A percentile compares a stretch with the other conserved stretches of the same genome.
Evolutionary conservation across 176 grass and related monocot species (phyloP).

Genomic region (Thinopyrum elongatum): DNA sequence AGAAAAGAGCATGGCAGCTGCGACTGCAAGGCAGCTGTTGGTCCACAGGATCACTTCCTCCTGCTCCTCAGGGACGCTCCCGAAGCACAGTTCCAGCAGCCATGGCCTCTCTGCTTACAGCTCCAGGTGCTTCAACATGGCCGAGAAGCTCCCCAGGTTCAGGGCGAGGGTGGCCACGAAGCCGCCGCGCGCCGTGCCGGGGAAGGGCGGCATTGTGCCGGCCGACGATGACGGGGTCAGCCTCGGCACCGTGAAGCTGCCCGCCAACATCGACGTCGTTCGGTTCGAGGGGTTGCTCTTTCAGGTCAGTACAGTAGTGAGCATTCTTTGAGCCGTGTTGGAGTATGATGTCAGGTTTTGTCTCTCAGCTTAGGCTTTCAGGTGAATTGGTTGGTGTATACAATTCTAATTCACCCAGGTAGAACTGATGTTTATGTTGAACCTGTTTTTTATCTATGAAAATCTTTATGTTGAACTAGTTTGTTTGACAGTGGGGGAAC

Average conservation of each 20-base stretch:
- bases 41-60: conserved; percentile 29
- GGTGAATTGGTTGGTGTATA: background rate
- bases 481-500: conserved; percentile 79
- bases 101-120: background rate
- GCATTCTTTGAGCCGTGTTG: background rate
- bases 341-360: background rate
- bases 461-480: background rate
- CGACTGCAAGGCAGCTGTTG: conserved; percentile 37
- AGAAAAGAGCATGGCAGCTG: conserved; percentile 26
- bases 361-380: background rate
- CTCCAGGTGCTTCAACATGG: conserved; percentile 1
- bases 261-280: conserved; percentile 61
- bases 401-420: background rate
- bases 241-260: conserved; percentile 91
- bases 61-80: conserved; percentile 25
- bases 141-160: background rate
- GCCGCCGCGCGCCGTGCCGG: conserved; percentile 25
- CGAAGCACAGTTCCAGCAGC: background rate
- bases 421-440: too few relatives aligned
- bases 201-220: conserved; percentile 46
- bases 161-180: background rate
- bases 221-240: conserved; percentile 53
- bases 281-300: conserved; percentile 71
- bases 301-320: conserved; percentile 43
- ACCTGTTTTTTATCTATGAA: too few relatives aligned